Conservation (phyloP, 1,284 basidiomycete genomes). For the Apiotrichum akiyoshidainum region DNA sequence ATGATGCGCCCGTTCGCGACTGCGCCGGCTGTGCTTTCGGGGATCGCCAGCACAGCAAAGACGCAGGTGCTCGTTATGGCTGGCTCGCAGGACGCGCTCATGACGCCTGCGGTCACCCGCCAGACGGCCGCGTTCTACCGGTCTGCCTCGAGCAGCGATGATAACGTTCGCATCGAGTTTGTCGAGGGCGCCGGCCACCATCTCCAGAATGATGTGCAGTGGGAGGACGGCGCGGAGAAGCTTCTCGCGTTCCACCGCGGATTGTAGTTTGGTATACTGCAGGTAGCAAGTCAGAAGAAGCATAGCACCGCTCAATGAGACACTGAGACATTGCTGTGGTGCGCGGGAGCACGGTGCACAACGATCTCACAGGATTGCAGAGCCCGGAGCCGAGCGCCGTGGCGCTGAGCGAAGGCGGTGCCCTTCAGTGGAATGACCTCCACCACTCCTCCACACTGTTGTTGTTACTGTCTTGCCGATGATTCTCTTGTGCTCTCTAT, state of each 20-base stretch:
- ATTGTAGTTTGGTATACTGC: background rate
- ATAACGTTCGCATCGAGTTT: slow-evolving; percentile 4
- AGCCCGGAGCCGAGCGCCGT: no score
- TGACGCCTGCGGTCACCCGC: slow-evolving; percentile 12
- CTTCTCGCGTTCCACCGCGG: slow-evolving; percentile 5
- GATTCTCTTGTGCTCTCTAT: no score
- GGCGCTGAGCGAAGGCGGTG: no score
- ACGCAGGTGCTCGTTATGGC: slow-evolving; percentile 11
- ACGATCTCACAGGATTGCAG: no score
- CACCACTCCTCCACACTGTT: no score
- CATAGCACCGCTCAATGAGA: no score
- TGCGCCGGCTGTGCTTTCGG: background rate
- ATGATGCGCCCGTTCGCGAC: slow-evolving; percentile 13
- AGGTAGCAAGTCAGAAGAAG: background rate
- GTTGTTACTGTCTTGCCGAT: no score
- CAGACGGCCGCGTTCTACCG: slow-evolving; percentile 13
- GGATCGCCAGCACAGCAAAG: background rate
- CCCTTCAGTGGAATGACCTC: no score
- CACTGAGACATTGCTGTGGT: no score
- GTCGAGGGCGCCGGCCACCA: slow-evolving; percentile 16
- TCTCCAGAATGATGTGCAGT: slow-evolving; percentile 16
- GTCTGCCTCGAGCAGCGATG: background rate
- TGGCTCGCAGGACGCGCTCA: slow-evolving; percentile 12
- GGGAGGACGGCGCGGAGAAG: slow-evolving; percentile 10
- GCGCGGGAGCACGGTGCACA: no score